Evolutionary conservation across 208 protist species (phyloP), one percentile per base, ranked within the genome.

Genomic region (Leishmania major): DNA sequence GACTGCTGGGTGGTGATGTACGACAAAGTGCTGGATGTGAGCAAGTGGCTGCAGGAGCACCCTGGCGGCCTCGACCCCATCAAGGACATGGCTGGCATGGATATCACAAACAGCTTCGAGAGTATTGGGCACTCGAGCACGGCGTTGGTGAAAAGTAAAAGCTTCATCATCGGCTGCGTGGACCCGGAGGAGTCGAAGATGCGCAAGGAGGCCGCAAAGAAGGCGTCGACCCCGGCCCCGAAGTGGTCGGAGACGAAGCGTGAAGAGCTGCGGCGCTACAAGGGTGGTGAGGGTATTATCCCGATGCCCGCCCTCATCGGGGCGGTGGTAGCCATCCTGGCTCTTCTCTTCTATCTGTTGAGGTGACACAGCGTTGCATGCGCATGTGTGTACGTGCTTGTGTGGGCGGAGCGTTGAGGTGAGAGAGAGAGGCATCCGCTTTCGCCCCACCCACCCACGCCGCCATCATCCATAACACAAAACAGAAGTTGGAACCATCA

Each of bases 1-100:
- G 96, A 98, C 83, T 96, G 95, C 77, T 99, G 98, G 98, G 92
- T 98, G 1, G 94, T 98, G 53, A 83, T 99, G 75, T 94, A 98
- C 78, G 93, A 93, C 84, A 95, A 96, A 75, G 98, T 99, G 17
- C 91, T 98, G 55, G 90, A 99, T 74, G 91, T 99, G 31, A 97
- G 95, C 8, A 80, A 88, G 35, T 99, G 94, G 82, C 87, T 98
- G 45, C 81, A 94, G 74, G 84, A 96, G 76, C 97, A 99, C 84
- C 98, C 98, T 43, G 96, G 97, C 78, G 97, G 98, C 37, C 81
- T 96, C 28, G 92, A 97, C 84, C 87, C 92, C 40, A 96, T 97
- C 67, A 91, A 91, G 74, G 94, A 97, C 77, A 90, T 97, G 78
- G 89, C 81, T 17, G 89, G 92, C 45, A 88, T 86, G 75, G 93